Percentiles rank a stretch among this genome's conserved stretches.
phyloP scores from a whole-genome alignment of 2,329 filamentous ascomycete species.

The Cercospora sojina region DNA sequence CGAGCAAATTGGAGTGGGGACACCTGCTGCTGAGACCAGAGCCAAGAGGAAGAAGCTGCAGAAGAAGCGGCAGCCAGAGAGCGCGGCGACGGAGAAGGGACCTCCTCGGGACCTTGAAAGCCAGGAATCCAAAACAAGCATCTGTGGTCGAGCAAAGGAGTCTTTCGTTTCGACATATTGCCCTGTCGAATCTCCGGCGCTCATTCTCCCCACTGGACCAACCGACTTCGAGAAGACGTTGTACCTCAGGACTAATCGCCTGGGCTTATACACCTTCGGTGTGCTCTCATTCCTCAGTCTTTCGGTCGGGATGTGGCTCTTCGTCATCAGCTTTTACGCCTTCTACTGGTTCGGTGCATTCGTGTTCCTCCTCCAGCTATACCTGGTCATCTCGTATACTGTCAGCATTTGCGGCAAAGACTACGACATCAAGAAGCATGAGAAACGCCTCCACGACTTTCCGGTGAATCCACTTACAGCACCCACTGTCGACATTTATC shows the following conservation, averaged over 20 bases:
- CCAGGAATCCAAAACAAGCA: slow-evolving; percentile 13
- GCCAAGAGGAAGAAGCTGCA: slow-evolving; percentile 18
- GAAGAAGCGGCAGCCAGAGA: slow-evolving; percentile 11
- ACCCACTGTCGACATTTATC: slow-evolving; percentile 45
- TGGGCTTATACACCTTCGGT: slow-evolving; percentile 44
- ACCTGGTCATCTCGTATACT: slow-evolving; percentile 45
- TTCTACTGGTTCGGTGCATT: slow-evolving; percentile 40
- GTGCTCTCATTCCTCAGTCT: slow-evolving; percentile 44
- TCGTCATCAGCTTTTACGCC: slow-evolving; percentile 39
- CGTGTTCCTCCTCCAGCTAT: slow-evolving; percentile 43
- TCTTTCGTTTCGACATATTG: slow-evolving; percentile 23
- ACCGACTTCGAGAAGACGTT: slow-evolving; percentile 44
- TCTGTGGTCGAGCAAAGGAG: slow-evolving; percentile 20
- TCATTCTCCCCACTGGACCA: slow-evolving; percentile 41
- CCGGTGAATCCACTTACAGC: slow-evolving; percentile 39
- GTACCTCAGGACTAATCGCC: slow-evolving; percentile 44
- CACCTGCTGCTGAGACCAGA: slow-evolving; percentile 3
- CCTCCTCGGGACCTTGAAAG: slow-evolving; percentile 7
- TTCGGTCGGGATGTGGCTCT: slow-evolving; percentile 48
- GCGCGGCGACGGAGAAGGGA: not conserved
- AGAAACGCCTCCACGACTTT: slow-evolving; percentile 35
- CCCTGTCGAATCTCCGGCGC: slow-evolving; percentile 19
- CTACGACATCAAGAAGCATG: slow-evolving; percentile 42
- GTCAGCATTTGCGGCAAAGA: slow-evolving; percentile 44
- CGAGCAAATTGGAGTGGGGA: slow-evolving; percentile 9